A percentile compares a stretch with the other conserved stretches of the same genome.
These are phyloP conservation scores for Cercophora newfieldiana DNA, from an alignment of 495 filamentous ascomycete genomes.

Conservation along the genomic window DNA sequence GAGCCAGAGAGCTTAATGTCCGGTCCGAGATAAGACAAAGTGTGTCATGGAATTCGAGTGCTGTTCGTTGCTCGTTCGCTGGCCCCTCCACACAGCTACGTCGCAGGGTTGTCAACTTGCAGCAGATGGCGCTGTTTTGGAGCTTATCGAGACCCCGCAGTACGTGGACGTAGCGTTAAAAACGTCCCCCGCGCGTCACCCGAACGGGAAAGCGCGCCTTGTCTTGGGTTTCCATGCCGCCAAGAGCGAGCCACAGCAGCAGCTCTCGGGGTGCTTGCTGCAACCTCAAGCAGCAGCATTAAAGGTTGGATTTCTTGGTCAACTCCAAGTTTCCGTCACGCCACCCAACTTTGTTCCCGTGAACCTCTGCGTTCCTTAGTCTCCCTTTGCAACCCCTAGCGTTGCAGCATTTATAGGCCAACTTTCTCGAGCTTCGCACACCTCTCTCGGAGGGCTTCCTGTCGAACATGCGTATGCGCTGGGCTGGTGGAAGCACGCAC, in stretches of 20 bases:
- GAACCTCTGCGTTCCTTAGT: too few relatives aligned
- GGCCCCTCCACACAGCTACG: not conserved
- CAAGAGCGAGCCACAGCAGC: not conserved
- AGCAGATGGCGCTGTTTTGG: not conserved
- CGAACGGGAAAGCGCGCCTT: conserved; percentile 9
- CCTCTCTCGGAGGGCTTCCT: not conserved
- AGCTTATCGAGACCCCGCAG: conserved; percentile 3
- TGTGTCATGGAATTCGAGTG: not conserved
- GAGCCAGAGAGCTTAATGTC: not conserved
- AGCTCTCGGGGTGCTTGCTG: not conserved
- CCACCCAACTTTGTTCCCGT: not conserved
- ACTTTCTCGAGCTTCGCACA: not conserved
- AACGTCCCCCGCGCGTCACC: not conserved
- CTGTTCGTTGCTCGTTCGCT: not conserved
- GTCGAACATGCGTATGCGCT: conserved; percentile 22
- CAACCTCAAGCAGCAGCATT: not conserved
- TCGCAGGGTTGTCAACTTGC: conserved; percentile 3
- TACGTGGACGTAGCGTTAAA: too few relatives aligned
- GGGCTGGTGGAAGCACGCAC: not conserved
- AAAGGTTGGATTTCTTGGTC: not conserved
- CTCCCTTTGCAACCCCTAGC: not conserved
- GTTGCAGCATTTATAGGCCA: not conserved
- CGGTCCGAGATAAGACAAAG: not conserved
- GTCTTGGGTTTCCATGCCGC: not conserved
- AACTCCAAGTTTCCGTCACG: not conserved